phyloP scores from a whole-genome alignment of 2,329 filamentous ascomycete species.

The Mollisia scopiformis region DNA sequence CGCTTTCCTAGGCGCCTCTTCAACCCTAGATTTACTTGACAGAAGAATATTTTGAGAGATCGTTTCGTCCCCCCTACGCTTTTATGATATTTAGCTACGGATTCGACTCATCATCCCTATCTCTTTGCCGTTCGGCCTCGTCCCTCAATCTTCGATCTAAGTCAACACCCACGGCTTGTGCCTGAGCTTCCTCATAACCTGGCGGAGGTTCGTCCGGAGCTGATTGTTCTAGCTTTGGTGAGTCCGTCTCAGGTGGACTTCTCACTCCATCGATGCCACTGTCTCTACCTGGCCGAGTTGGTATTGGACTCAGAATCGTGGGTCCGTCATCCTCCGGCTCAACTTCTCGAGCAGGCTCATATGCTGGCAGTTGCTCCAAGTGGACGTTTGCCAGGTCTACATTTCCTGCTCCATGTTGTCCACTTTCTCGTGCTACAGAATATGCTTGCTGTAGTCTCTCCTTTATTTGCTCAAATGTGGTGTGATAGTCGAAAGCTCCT shows the following conservation, averaged over 20 bases:
- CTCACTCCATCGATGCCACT: slow-evolving; percentile 20
- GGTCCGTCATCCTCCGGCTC: slow-evolving; percentile 23
- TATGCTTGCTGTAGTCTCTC: slow-evolving; percentile 82
- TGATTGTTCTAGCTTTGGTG: slow-evolving; percentile 14
- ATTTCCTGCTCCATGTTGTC: slow-evolving; percentile 49
- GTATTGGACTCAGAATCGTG: slow-evolving; percentile 27
- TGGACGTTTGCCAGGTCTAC: slow-evolving; percentile 68
- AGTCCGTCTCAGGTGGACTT: slow-evolving; percentile 12
- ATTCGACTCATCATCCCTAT: slow-evolving; percentile 4
- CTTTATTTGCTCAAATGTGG: slow-evolving; percentile 80
- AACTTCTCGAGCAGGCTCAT: slow-evolving; percentile 60
- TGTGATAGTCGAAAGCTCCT: slow-evolving; percentile 90
- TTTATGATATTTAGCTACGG: not conserved
- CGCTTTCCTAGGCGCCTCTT: slow-evolving; percentile 2
- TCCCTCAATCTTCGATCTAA: slow-evolving; percentile 74
- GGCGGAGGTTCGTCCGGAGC: slow-evolving; percentile 79
- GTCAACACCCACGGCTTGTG: slow-evolving; percentile 59
- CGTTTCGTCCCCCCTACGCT: no score
- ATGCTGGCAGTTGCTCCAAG: slow-evolving; percentile 85
- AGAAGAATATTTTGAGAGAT: not conserved
- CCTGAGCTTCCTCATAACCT: slow-evolving; percentile 89
- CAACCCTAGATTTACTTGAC: not conserved
- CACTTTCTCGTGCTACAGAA: slow-evolving; percentile 71
- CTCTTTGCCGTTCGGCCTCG: slow-evolving; percentile 60
- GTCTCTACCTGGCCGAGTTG: slow-evolving; percentile 28